These are phyloP conservation scores for Trichoderma asperellum DNA, from an alignment of 2,329 filamentous ascomycete genomes.

Conservation along the genomic window DNA sequence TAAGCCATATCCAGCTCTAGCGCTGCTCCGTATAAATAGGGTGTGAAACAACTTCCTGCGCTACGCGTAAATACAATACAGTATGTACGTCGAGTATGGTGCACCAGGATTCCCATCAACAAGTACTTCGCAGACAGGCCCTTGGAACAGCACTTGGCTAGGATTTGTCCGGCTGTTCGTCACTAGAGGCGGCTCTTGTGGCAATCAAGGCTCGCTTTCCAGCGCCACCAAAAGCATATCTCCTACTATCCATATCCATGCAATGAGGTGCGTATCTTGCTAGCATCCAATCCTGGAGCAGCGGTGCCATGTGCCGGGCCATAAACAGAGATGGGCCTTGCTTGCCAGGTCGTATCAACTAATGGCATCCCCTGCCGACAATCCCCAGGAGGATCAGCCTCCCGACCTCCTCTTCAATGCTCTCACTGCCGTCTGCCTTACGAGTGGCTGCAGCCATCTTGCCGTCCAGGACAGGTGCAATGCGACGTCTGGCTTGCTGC, in stretches of 20 bases:
- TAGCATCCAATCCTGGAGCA: not conserved
- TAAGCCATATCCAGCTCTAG: not conserved
- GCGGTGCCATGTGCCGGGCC: not conserved
- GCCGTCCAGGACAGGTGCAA: not conserved
- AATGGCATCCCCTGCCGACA: not conserved
- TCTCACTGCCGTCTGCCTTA: not conserved
- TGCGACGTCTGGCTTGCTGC: not conserved
- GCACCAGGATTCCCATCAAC: not conserved
- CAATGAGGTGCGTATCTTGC: not conserved
- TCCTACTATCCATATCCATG: not conserved
- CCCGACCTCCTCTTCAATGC: not conserved
- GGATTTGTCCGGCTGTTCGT: not conserved
- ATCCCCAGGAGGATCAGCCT: conserved; percentile 10
- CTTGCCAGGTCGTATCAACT: not conserved
- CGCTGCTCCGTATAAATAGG: not conserved
- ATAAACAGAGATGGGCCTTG: not conserved
- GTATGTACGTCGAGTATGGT: no score
- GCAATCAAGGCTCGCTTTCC: not conserved
- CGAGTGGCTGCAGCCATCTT: not conserved
- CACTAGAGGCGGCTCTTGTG: not conserved
- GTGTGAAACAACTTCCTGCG: not conserved
- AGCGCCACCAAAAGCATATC: not conserved
- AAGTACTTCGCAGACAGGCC: not conserved
- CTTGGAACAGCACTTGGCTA: not conserved
- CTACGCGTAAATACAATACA: not conserved